Evolutionary conservation across 306 rosid species (phyloP), one percentile per base, ranked within the genome.

Genomic region (Argentina anserina): DNA sequence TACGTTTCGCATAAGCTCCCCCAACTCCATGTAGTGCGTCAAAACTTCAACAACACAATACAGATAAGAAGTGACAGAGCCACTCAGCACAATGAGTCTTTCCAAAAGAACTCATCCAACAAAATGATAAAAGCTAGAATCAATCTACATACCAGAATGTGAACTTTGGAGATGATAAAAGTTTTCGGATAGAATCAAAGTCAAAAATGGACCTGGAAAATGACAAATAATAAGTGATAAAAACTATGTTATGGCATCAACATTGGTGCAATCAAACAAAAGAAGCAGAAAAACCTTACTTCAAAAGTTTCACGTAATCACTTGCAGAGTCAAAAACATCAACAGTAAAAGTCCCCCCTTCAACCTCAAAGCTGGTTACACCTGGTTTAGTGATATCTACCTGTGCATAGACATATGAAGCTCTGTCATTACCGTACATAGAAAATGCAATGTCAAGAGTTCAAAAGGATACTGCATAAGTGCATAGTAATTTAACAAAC

Each of bases 301-400:
- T 90, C 97, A 95, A 84, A 83, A 95, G 61, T 75, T 90, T 90
- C 76, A 95, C 86, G 78, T 95, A 95, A 72, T 95, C 97, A 60
- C 82, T 87, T 12, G 99, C 97, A n/a, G 96, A 83, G 81, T 95
- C 97, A 86, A 95, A 95, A 81, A 95, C 99, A 66, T 91, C 99
- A 68, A 91, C 97, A 43, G 90, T 91, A 86, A 95, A 95, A 74
- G 88, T 96, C 83, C 93, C 99, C 84, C 92, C 97, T 34, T 97
- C 97, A 39, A 97, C 99, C 15, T 81, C 70, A 70, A 95, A 88
- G 83, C 77, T 90, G 69, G 92, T 81, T 34, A 91, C 81, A 77
- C 90, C 97, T 64, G 42, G 39, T 69, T 86, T 65, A 62, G 84
- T 18, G 39, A 95, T 88, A 80, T 95, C 93, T 80, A 95, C 97